Conservation (phyloP, 2,329 filamentous ascomycete species). For the Harringtonia lauricola region DNA sequence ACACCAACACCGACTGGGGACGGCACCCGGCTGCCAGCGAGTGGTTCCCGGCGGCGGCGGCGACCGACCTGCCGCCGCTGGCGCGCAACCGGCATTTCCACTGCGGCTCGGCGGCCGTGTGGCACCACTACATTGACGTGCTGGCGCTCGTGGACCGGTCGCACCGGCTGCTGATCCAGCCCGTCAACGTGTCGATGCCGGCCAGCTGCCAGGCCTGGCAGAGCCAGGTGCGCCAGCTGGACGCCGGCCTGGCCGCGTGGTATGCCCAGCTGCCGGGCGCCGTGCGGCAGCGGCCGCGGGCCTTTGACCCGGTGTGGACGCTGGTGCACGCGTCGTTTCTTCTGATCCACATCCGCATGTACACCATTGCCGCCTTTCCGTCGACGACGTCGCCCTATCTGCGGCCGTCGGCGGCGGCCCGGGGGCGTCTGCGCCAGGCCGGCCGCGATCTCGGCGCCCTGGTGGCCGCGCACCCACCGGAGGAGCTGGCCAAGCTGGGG, state of each 20-base stretch:
- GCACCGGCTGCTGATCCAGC: slow-evolving; percentile 9
- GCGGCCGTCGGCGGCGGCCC: slow-evolving; percentile 5
- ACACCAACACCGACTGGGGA: too few species aligned
- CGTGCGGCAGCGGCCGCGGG: background rate
- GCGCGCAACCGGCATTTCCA: background rate
- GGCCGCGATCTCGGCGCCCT: slow-evolving; percentile 3
- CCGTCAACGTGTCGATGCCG: slow-evolving; percentile 7
- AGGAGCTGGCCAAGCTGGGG: slow-evolving; percentile 2
- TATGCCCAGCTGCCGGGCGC: slow-evolving; percentile 4
- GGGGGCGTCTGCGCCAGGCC: slow-evolving; percentile 4
- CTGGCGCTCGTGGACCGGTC: slow-evolving; percentile 8
- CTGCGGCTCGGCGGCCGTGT: too few species aligned
- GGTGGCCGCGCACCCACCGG: background rate
- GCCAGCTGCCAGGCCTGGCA: slow-evolving; percentile 10
- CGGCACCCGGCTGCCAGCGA: background rate
- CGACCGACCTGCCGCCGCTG: background rate
- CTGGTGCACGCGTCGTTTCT: slow-evolving; percentile 3
- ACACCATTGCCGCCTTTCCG: slow-evolving; percentile 8
- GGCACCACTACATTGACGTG: slow-evolving; percentile 8
- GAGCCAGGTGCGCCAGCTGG: slow-evolving; percentile 7
- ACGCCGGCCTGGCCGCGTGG: slow-evolving; percentile 4
- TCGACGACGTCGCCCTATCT: slow-evolving; percentile 8
- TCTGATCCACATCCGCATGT: slow-evolving; percentile 8
- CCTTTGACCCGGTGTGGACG: background rate
- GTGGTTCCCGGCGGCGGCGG: too few species aligned